Evolutionary conservation across 1,284 basidiomycete species (phyloP).

Genomic region (Austroboletus olivaceoglutinosus): DNA sequence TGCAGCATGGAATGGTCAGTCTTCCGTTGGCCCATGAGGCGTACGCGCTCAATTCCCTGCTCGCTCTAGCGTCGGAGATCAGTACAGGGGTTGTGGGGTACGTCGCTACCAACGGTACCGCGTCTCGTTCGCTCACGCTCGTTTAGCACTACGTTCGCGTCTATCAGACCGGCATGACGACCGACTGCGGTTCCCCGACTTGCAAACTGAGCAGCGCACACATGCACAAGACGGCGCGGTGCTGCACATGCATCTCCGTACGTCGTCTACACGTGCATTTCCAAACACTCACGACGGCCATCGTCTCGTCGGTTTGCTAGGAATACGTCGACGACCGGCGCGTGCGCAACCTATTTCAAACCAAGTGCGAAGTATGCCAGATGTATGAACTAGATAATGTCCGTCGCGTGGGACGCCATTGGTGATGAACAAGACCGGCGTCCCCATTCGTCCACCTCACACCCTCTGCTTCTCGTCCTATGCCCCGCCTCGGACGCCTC

Average conservation of each 20-base stretch:
- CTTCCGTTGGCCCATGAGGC: not conserved
- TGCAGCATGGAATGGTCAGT: slow-evolving; percentile 46
- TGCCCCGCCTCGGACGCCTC: slow-evolving; percentile 3
- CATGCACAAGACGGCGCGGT: slow-evolving; percentile 43
- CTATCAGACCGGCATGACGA: slow-evolving; percentile 46
- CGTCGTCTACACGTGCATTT: too few relatives aligned
- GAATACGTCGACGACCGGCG: slow-evolving; percentile 39
- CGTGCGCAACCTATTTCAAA: slow-evolving; percentile 50
- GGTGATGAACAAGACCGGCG: slow-evolving; percentile 8
- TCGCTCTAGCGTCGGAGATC: slow-evolving; percentile 53
- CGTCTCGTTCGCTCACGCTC: slow-evolving; percentile 8
- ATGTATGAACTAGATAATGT: slow-evolving; percentile 28
- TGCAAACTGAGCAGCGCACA: slow-evolving; percentile 47
- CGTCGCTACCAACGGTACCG: slow-evolving; percentile 1
- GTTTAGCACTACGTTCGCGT: slow-evolving; percentile 55
- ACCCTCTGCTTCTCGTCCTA: not conserved
- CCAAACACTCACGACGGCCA: too few relatives aligned
- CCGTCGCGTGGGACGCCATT: slow-evolving; percentile 16
- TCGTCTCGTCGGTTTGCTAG: slow-evolving; percentile 25
- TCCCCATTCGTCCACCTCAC: not conserved
- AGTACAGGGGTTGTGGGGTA: slow-evolving; percentile 64
- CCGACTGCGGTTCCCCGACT: slow-evolving; percentile 41
- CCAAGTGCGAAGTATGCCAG: slow-evolving; percentile 48
- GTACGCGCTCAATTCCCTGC: slow-evolving; percentile 3
- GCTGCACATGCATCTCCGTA: slow-evolving; percentile 35